phyloP scores from a whole-genome alignment of 1,284 basidiomycete genomes.

The Bjerkandera adusta region DNA sequence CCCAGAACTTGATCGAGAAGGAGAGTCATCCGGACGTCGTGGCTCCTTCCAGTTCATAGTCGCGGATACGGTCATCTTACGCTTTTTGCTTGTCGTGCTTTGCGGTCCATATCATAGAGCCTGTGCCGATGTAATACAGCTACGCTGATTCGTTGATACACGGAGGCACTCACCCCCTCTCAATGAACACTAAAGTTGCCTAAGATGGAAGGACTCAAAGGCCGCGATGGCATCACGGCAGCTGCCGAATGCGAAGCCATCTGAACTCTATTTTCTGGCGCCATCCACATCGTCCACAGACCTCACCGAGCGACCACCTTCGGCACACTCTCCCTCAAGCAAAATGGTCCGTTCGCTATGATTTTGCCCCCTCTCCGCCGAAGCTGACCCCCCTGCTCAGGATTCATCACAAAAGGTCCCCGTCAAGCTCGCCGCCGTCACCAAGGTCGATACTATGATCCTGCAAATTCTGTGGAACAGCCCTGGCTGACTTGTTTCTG shows the following conservation, averaged over 20 bases:
- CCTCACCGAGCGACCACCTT: constrained; percentile 14
- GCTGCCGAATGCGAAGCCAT: constrained; percentile 5
- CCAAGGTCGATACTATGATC: constrained; percentile 64
- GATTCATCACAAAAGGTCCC: constrained; percentile 80
- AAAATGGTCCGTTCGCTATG: constrained; percentile 25
- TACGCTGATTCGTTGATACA: too few species aligned
- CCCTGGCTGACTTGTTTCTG: constrained; percentile 10
- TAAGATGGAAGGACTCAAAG: too few species aligned
- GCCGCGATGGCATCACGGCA: constrained; percentile 11
- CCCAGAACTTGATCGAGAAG: constrained; percentile 33
- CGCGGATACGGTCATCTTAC: too few species aligned
- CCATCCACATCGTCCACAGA: constrained; percentile 13
- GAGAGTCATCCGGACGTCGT: too few species aligned
- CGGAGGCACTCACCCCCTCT: too few species aligned
- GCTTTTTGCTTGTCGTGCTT: too few species aligned
- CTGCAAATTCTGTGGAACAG: neutral
- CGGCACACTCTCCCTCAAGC: constrained; percentile 14
- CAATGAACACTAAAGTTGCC: too few species aligned
- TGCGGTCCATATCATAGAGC: too few species aligned
- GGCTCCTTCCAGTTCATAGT: too few species aligned
- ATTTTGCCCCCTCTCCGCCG: neutral
- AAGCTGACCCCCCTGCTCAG: constrained; percentile 42
- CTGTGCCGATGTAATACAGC: too few species aligned
- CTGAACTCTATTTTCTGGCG: constrained; percentile 19
- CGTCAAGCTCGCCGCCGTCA: constrained; percentile 95